Conservation (phyloP, 164 flowering plant genomes). For the Piper betle region DNA sequence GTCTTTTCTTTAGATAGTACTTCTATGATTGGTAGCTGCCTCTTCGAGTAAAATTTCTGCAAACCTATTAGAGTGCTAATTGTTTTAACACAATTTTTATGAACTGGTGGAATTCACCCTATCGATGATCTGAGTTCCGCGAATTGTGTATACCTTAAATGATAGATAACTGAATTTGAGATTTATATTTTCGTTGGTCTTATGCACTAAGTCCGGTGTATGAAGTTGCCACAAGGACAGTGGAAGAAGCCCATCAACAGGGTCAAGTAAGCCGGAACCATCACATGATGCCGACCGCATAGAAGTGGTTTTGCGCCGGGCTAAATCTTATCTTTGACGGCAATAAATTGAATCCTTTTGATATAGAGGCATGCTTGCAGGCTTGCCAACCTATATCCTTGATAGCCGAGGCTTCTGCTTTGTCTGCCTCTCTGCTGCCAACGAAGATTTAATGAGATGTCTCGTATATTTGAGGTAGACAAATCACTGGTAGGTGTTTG, state of each 20-base stretch:
- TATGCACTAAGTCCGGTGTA: slow-evolving; percentile 71
- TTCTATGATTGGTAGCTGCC: no score
- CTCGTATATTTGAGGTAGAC: no score
- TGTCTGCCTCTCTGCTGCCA: slow-evolving; percentile 44
- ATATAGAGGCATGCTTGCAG: slow-evolving; percentile 90
- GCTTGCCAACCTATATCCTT: slow-evolving; percentile 86
- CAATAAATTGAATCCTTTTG: slow-evolving; percentile 71
- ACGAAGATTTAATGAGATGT: slow-evolving; percentile 16
- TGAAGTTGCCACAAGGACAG: slow-evolving; percentile 65
- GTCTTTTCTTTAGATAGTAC: no score
- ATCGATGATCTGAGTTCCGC: no score
- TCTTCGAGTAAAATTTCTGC: no score
- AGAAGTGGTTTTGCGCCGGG: slow-evolving; percentile 77
- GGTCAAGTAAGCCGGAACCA: slow-evolving; percentile 34
- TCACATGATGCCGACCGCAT: slow-evolving; percentile 57
- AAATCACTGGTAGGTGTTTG: no score
- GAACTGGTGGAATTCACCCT: no score
- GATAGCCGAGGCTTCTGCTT: slow-evolving; percentile 74
- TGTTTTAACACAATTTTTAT: no score
- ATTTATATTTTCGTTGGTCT: slow-evolving; percentile 24
- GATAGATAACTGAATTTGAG: no score
- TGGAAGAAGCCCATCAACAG: slow-evolving; percentile 40
- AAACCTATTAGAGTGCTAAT: no score
- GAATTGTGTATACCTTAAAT: no score
- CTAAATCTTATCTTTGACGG: slow-evolving; percentile 88